Conservation (phyloP, 495 filamentous ascomycete genomes). For the Penicillium manginii region DNA sequence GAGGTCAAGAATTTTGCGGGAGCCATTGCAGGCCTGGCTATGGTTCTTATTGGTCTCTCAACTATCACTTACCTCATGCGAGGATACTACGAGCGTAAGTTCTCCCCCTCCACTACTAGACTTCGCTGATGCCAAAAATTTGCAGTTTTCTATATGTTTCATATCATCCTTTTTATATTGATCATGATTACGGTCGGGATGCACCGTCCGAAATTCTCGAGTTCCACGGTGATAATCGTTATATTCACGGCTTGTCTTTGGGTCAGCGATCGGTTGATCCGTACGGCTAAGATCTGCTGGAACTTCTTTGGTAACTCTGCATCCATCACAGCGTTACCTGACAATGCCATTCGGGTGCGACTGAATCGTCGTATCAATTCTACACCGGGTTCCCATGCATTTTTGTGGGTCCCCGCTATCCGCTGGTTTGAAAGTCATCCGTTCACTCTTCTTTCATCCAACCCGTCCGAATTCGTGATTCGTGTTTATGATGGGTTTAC, state of each 20-base stretch:
- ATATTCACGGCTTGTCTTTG: slow-evolving; percentile 51
- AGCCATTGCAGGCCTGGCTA: slow-evolving; percentile 52
- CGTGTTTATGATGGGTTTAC: slow-evolving; percentile 61
- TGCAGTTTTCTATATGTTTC: slow-evolving; percentile 55
- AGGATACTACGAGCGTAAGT: slow-evolving; percentile 50
- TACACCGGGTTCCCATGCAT: slow-evolving; percentile 60
- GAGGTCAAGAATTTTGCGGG: slow-evolving; percentile 45
- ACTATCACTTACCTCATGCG: slow-evolving; percentile 33
- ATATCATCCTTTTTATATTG: slow-evolving; percentile 56
- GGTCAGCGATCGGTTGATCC: slow-evolving; percentile 53
- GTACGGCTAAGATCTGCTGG: slow-evolving; percentile 46
- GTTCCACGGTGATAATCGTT: slow-evolving; percentile 44
- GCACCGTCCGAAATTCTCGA: slow-evolving; percentile 51
- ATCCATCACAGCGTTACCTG: slow-evolving; percentile 55
- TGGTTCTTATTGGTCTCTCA: slow-evolving; percentile 39
- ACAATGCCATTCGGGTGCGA: slow-evolving; percentile 58
- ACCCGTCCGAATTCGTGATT: slow-evolving; percentile 56
- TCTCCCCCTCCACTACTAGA: too few species aligned
- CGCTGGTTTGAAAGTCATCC: slow-evolving; percentile 60
- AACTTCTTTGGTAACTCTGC: slow-evolving; percentile 55
- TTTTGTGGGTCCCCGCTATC: slow-evolving; percentile 61
- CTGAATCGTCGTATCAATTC: slow-evolving; percentile 50
- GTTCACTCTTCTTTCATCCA: slow-evolving; percentile 57
- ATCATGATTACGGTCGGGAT: slow-evolving; percentile 54
- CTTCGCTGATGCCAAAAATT: not conserved